Percentiles rank a stretch among this genome's conserved stretches.
Evolutionary conservation across 345 rosid genomes (phyloP).

Genomic region (Clausena lansium): DNA sequence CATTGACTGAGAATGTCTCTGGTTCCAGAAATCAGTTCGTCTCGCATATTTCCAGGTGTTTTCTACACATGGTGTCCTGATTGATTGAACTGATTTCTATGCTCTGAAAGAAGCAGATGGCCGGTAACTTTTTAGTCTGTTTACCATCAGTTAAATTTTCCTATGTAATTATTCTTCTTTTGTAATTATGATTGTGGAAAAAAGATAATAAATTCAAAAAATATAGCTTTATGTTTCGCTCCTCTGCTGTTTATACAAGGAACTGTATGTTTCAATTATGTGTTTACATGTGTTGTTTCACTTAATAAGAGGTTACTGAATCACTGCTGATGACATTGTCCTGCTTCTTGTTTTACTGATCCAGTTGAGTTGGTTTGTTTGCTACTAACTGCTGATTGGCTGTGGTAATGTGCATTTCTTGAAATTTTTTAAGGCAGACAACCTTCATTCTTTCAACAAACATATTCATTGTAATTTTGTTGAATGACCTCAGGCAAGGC

Average conservation of each 20-base stretch:
- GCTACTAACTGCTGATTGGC: no score
- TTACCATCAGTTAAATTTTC: background rate
- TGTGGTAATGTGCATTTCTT: background rate
- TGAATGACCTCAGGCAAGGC: background rate
- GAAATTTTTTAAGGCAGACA: background rate
- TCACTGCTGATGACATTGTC: background rate
- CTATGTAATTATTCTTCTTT: conserved; percentile 8
- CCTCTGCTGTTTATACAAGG: background rate
- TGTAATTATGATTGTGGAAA: background rate
- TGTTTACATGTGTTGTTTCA: background rate
- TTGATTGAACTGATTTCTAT: background rate
- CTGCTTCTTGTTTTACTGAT: background rate
- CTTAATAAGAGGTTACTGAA: background rate
- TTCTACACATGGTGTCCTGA: background rate
- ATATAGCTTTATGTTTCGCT: background rate
- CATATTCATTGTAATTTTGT: background rate
- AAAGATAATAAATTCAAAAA: background rate
- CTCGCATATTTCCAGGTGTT: background rate
- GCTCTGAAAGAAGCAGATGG: background rate
- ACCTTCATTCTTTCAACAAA: background rate
- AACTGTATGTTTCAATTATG: background rate
- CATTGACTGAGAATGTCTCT: background rate
- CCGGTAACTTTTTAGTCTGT: background rate
- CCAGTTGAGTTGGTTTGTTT: background rate
- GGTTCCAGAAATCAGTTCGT: background rate